phyloP scores from a whole-genome alignment of 192 early-diverging fungal genomes.

The Thamnidium elegans region DNA sequence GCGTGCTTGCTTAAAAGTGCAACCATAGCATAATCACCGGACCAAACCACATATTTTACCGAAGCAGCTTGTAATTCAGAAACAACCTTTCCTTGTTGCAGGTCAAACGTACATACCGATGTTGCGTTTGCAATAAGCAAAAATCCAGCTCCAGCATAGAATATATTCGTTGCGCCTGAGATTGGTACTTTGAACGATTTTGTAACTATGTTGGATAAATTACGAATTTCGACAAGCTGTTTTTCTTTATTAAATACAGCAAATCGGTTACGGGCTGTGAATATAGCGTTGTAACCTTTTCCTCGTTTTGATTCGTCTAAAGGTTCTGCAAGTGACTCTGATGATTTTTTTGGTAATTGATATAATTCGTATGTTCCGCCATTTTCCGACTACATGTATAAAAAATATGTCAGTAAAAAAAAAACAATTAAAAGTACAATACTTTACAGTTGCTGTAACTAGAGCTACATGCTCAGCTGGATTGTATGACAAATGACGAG shows the following conservation, averaged over 20 bases:
- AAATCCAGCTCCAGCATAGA: constrained; percentile 82
- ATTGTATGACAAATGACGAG: constrained; percentile 88
- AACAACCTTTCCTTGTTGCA: constrained; percentile 73
- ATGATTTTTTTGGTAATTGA: constrained; percentile 70
- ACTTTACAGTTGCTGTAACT: constrained; percentile 54
- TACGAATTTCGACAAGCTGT: constrained; percentile 85
- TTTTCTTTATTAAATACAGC: constrained; percentile 88
- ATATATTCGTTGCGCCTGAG: constrained; percentile 75
- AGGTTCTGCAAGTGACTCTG: constrained; percentile 58
- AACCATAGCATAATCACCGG: constrained; percentile 79
- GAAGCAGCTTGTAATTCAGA: constrained; percentile 76
- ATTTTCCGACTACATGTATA: constrained; percentile 54
- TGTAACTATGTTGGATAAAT: constrained; percentile 80
- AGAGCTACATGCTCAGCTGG: constrained; percentile 88
- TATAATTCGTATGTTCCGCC: constrained; percentile 93
- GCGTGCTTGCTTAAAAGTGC: constrained; percentile 96
- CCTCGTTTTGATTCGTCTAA: constrained; percentile 73
- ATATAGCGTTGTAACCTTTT: constrained; percentile 79
- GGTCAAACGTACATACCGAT: constrained; percentile 89
- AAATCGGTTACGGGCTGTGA: constrained; percentile 96
- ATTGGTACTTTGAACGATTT: constrained; percentile 85
- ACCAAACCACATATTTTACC: constrained; percentile 95
- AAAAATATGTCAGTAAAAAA: constrained; percentile 26
- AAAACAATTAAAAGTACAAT: too few species aligned
- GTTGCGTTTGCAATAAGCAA: constrained; percentile 80